Percentiles rank a stretch among this genome's conserved stretches.
Conservation (phyloP, 805 yeast genomes). For the Wickerhamiella siamensis region DNA sequence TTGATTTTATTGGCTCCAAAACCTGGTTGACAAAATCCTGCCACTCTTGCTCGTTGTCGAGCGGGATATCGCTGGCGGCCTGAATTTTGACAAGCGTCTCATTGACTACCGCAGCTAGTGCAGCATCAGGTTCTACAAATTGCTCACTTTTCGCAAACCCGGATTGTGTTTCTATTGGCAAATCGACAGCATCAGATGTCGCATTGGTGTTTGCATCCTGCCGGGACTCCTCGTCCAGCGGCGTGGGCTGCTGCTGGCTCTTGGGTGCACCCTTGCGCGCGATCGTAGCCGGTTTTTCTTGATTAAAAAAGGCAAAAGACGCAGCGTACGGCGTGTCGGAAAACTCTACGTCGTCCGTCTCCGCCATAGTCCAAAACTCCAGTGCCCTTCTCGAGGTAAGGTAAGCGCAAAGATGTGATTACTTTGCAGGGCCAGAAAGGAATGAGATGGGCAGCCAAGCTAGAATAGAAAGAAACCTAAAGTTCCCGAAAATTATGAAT, state of each 20-base stretch:
- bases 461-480: no score
- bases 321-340: constrained; percentile 16
- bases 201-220: background rate
- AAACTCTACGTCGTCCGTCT: constrained; percentile 11
- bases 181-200: background rate
- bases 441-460: no score
- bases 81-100: constrained; percentile 6
- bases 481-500: no score
- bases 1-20: constrained; percentile 9
- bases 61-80: constrained; percentile 9
- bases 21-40: constrained; percentile 6
- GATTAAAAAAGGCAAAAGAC: constrained; percentile 17
- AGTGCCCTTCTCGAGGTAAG: background rate
- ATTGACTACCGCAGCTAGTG: constrained; percentile 2
- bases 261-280: background rate
- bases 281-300: background rate
- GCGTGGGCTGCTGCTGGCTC: background rate
- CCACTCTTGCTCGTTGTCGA: constrained; percentile 12
- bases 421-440: background rate
- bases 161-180: background rate
- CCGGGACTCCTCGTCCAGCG: background rate
- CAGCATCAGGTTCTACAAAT: constrained; percentile 1
- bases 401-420: background rate
- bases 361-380: background rate
- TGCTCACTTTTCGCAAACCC: background rate